Evolutionary conservation across 2,329 filamentous ascomycete genomes (phyloP), one percentile per base, ranked within the genome.

Genomic region (Apiospora hydei): DNA sequence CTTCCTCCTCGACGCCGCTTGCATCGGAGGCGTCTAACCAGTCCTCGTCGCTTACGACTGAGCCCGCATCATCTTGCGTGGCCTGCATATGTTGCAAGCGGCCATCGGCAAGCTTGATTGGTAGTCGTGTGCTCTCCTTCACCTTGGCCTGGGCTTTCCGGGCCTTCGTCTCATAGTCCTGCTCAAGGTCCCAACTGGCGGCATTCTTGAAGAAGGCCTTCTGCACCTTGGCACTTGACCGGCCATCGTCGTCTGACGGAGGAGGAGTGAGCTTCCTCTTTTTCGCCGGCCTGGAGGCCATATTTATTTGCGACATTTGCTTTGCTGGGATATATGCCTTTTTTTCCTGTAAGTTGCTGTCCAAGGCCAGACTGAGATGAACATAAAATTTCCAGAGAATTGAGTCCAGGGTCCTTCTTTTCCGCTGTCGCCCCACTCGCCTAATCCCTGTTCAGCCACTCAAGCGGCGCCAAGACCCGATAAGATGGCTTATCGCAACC

Each of bases 131-230:
- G 80, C 85, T 92, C 80, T 95, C 93, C 74, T 87, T 88, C 77
- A 91, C 89, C 71, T 89, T 88, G 81, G 94, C 94, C 82, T 93
- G 94, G 47, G 88, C 84, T 81, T 96, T 96, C 77, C 94, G 89
- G 67, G 93, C 91, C 76, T 91, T 90, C 73, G 89, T 89, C 82
- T 97, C 95, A 85, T 98, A 98, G 81, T 94, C 92, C 80, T 97
- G 93, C 84, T 98, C 96, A 68, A 98, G 88, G 79, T 98, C 91
- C 95, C 96, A 98, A 82, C 91, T 92, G 72, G 93, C 88, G 7
- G 93, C 94, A 78, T 90, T 92, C 77, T 90, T 89, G 84, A 94
- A 89, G 81, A 95, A 95, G 70, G 89, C 88, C 76, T 89, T 89
- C 72, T 89, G 87, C n/a, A 85, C 82, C 70, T 83, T 85, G 41